Percentiles rank a stretch among this genome's conserved stretches.
phyloP scores from a whole-genome alignment of 176 grass and related monocot genomes.

The Lolium rigidum region DNA sequence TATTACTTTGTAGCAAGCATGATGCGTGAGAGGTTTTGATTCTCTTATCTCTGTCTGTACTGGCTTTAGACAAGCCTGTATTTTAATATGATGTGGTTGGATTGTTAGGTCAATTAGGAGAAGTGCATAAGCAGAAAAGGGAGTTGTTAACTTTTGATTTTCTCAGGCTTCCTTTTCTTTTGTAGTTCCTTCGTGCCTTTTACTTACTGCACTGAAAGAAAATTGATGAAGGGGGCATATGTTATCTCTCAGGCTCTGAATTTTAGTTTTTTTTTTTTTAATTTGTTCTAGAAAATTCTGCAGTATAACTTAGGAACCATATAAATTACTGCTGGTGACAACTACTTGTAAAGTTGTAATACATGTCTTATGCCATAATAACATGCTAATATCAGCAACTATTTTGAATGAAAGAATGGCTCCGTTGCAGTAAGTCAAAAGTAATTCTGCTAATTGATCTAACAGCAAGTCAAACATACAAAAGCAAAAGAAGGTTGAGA shows the following conservation, averaged over 20 bases:
- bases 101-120: not conserved
- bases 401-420: constrained; percentile 23
- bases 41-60: not conserved
- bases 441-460: constrained; percentile 14
- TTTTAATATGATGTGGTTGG: not conserved
- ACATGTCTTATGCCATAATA: constrained; percentile 21
- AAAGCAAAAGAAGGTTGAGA: not conserved
- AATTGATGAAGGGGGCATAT: not conserved
- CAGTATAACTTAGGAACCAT: constrained; percentile 1
- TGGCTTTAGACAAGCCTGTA: constrained; percentile 10
- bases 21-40: not conserved
- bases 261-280: not conserved
- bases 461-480: not conserved
- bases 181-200: constrained; percentile 1
- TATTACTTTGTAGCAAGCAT: not conserved
- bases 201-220: not conserved
- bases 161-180: not conserved
- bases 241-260: not conserved
- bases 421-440: constrained; percentile 13
- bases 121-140: not conserved
- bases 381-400: constrained; percentile 14
- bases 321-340: constrained; percentile 1
- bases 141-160: not conserved
- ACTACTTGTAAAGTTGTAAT: constrained; percentile 3
- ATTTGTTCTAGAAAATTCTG: not conserved